Conservation (phyloP, 169 alveolate species). For the Eimeria maxima region DNA sequence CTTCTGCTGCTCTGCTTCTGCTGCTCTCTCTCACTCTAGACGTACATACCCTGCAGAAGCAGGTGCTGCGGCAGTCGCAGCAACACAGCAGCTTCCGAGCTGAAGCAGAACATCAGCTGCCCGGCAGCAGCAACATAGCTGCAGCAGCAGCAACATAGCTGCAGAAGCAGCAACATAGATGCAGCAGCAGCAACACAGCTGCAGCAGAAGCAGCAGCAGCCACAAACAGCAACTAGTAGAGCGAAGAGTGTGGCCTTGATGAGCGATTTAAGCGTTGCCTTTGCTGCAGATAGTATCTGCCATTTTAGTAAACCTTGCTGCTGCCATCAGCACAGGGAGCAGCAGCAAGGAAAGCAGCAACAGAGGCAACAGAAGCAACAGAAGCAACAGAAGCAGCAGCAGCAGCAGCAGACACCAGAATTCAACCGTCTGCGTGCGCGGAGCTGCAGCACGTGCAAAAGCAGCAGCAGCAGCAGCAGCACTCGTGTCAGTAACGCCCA, state of each 20-base stretch:
- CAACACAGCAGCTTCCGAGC: too few relatives aligned
- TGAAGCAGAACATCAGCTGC: too few relatives aligned
- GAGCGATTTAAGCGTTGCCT: neutral
- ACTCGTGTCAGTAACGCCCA: too few relatives aligned
- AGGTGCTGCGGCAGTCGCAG: neutral
- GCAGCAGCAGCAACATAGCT: constrained; percentile 17
- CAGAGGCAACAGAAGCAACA: neutral
- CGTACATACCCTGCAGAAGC: neutral
- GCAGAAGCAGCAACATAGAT: neutral
- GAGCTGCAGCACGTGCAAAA: constrained; percentile 28
- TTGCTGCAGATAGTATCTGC: neutral
- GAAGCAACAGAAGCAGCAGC: constrained; percentile 25
- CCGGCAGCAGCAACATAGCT: constrained; percentile 18
- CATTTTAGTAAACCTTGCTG: neutral
- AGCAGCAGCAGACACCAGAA: neutral
- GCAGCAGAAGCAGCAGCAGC: neutral
- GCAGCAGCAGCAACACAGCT: neutral
- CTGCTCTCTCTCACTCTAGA: too few relatives aligned
- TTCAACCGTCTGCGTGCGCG: neutral
- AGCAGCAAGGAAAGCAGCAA: neutral
- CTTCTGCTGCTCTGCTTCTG: neutral
- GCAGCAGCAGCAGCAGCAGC: constrained; percentile 25
- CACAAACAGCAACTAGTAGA: neutral
- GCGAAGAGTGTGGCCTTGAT: neutral
- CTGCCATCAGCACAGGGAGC: neutral